Evolutionary conservation across 2,329 filamentous ascomycete species (phyloP), one percentile per base, ranked within the genome.

Genomic region (Tolypocladium album): DNA sequence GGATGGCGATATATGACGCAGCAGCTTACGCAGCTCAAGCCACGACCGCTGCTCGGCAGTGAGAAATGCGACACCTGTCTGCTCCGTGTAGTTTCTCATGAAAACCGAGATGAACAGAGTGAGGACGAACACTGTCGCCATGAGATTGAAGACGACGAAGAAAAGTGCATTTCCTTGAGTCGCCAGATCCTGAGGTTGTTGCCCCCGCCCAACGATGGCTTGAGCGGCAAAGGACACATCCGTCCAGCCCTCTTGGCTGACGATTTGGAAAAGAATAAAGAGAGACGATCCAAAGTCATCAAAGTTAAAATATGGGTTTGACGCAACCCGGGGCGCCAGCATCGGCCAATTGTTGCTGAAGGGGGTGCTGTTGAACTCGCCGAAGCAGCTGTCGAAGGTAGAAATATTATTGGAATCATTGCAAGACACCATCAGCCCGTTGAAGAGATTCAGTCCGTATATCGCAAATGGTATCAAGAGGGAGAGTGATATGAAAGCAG

Each of bases 21-120:
- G 78, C 31, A 97, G 79, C 74, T 99, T 99, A 60, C 94, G 85
- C 66, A 99, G 75, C 72, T 99, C 94, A 17, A 99, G 83, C 94
- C 94, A 99, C 0, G 93, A 96, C 66, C 94, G 87, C 72, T 99
- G 94, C 68, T 99, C 94, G 0, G 92, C 88, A 1, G 94, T 99
- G 67, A 99, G 78, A 71, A 93, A 99, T 2, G 94, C 94, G 52
- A 99, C 94, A 1, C 94, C 94, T 0, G 94, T 99, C 74, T 97
- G 92, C 74, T 99, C 94, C 0, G 94, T 99, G 74, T 99, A 99
- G 72, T 97, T 99, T 62, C 94, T 90, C 94, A 99, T 99, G 73
- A 99, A 99, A 62, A 99, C 94, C 60, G 94, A 97, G 56, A 99
- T 95, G 73, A 99, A 99, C 70, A 99, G 79, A 1, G 94, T 99